Evolutionary conservation across 2,329 filamentous ascomycete genomes (phyloP), one percentile per base, ranked within the genome.

Genomic region (Fusarium keratoplasticum): DNA sequence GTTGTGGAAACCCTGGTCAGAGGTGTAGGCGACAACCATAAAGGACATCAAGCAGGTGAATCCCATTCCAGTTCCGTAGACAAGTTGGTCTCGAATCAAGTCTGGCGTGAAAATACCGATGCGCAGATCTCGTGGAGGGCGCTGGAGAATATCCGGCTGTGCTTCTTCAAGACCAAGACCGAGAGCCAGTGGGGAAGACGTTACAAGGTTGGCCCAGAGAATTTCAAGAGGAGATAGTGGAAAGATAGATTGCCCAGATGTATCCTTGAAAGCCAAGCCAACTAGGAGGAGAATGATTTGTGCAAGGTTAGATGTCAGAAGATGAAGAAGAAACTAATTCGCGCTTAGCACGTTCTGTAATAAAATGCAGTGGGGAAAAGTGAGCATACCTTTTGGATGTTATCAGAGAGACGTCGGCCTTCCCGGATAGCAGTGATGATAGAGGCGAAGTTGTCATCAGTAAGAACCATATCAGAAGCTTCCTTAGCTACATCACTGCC

Each of bases 381-480:
- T 11, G 0, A 16, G 40, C 78, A 42, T 79, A 92, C 92, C 85
- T 93, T 94, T 79, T 94, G 91, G 69, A 94, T 93, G 73, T 94
- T 94, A 84, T 93, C 91, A 73, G 93, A 92, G 61, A 93, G 86
- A 40, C 91, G 86, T 44, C 92, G 88, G 13, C 92, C 92, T 81
- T 94, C 91, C 79, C 92, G 89, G 50, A 94, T 91, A 33, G 90
- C 92, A n/a, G 90, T 91, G 42, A 94, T 87, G 64, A 93, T 94
- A 29, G 92, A 95, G 13, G 94, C 93, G 80, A 97, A 97, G 83
- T 97, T 95, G 82, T 96, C 94, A 79, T 96, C 94, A 0, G 94
- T 95, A 44, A 97, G 86, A 36, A 97, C 94, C 88, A 97, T 96
- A 78, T 97, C 94, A 1, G 94, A 93, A 3, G 94, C 94, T 82